Evolutionary conservation across 73 alveolate genomes (phyloP).

Genomic region (Tetrahymena malaccensis): DNA sequence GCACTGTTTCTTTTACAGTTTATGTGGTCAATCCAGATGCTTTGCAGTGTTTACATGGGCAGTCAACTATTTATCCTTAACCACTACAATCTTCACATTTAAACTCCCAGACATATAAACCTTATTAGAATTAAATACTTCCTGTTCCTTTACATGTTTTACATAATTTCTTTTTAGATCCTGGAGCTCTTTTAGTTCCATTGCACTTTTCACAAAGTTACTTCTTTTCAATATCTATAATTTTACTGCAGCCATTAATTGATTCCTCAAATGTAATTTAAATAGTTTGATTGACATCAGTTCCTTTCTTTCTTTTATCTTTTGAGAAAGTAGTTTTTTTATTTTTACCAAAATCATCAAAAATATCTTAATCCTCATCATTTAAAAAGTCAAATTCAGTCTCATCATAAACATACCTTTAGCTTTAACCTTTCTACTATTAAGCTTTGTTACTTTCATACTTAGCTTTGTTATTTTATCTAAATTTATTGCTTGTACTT

Average conservation of each 20-base stretch:
- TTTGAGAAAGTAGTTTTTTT: neutral
- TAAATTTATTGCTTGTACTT: neutral
- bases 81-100: slow-evolving; percentile 73
- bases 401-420: neutral
- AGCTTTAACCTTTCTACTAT: neutral
- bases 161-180: slow-evolving; percentile 64
- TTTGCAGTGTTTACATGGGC: slow-evolving; percentile 59
- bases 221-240: slow-evolving; percentile 34
- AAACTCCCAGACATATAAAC: slow-evolving; percentile 62
- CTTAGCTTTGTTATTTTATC: neutral
- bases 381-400: neutral
- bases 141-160: slow-evolving; percentile 80
- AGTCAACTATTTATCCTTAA: slow-evolving; percentile 54
- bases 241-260: slow-evolving; percentile 64
- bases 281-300: slow-evolving; percentile 45
- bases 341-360: neutral
- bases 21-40: slow-evolving; percentile 47
- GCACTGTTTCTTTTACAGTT: slow-evolving; percentile 50
- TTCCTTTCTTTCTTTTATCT: slow-evolving; percentile 45
- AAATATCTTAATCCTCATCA: neutral
- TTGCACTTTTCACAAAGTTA: slow-evolving; percentile 67
- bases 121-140: slow-evolving; percentile 49
- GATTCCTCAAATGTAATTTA: slow-evolving; percentile 70
- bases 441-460: neutral
- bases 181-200: slow-evolving; percentile 75